Evolutionary conservation across 208 protist species (phyloP), one percentile per base, ranked within the genome.

Genomic region (Trypanosomatidae sp.): DNA sequence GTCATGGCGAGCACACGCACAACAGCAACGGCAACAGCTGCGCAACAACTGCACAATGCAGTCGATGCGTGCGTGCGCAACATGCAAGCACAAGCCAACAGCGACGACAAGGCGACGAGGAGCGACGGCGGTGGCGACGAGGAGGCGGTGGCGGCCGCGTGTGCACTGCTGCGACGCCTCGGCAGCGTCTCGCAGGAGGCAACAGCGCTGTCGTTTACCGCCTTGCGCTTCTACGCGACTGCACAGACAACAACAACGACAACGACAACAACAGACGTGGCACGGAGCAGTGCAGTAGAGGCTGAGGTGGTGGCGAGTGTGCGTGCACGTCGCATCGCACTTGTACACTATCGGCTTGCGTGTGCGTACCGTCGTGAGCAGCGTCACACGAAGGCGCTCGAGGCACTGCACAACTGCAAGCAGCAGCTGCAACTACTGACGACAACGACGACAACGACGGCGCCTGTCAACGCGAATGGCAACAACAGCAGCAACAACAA

Each of bases 331-430:
- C n/a, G n/a, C n/a, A n/a, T 67, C 33, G 69, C 66, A 4, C 63
- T 84, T 41, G 71, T 84, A 27, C 79, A 84, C 46, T 82, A 81
- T 48, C 56, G 75, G 22, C 69, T 90, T 8, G 81, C 75, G 18
- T 45, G 57, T 24, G 58, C 73, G 30, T 60, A 90, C 62, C 48
- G 66, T 43, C 40, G 53, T 33, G 74, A 61, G 20, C 62, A 73
- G 30, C 81, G 76, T 28, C 84, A 82, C 62, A 84, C 76, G 18
- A 90, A 90, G 45, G 69, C 81, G 16, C 56, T 90, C 13, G 81
- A 90, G 57, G 71, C 71, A 15, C 59, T 90, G 26, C 59, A 87
- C 47, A 71, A 63, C 8, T 47, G 72, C 11, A 66, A 78, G 38
- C 33, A 11, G 18, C 44, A 16, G 8, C 30, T 25, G 6, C 33